Evolutionary conservation across 768 basidiomycete species (phyloP).

Genomic region (Holtermanniella nyarrowii): DNA sequence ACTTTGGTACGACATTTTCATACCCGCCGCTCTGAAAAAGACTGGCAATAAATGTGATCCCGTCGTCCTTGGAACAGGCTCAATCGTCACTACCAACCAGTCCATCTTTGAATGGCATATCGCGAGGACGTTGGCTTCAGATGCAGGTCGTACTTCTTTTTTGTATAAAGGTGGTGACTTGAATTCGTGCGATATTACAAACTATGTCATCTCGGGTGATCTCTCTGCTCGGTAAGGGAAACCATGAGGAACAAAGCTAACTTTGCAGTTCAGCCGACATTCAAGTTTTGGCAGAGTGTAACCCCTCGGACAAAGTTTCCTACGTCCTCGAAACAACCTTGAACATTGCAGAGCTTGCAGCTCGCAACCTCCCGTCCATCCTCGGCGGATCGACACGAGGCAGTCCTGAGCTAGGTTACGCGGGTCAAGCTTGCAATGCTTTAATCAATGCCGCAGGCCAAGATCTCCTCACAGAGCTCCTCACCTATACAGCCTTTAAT

Average conservation of each 20-base stretch:
- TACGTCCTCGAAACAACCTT: neutral
- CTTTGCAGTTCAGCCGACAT: no score
- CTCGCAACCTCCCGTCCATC: neutral
- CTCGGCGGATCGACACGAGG: neutral
- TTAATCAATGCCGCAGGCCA: neutral
- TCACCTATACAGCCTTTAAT: neutral
- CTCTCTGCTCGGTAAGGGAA: no score
- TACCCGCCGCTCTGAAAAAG: neutral
- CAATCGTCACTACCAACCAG: neutral
- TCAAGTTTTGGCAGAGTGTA: no score
- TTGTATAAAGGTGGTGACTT: neutral
- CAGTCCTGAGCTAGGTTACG: neutral
- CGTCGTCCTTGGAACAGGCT: neutral
- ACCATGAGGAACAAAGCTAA: no score
- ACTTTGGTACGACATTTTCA: neutral
- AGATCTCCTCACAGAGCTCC: neutral
- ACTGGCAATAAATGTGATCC: neutral
- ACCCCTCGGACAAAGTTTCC: neutral
- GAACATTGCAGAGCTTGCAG: neutral
- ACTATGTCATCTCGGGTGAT: no score
- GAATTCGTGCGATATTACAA: neutral
- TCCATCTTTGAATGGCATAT: neutral
- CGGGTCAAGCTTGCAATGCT: neutral
- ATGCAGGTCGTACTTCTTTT: neutral
- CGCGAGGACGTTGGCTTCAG: no score